A percentile compares a stretch with the other conserved stretches of the same genome.
These are phyloP conservation scores for Pseudocercospora crystallina DNA, from an alignment of 2,329 filamentous ascomycete species.

Conservation along the genomic window DNA sequence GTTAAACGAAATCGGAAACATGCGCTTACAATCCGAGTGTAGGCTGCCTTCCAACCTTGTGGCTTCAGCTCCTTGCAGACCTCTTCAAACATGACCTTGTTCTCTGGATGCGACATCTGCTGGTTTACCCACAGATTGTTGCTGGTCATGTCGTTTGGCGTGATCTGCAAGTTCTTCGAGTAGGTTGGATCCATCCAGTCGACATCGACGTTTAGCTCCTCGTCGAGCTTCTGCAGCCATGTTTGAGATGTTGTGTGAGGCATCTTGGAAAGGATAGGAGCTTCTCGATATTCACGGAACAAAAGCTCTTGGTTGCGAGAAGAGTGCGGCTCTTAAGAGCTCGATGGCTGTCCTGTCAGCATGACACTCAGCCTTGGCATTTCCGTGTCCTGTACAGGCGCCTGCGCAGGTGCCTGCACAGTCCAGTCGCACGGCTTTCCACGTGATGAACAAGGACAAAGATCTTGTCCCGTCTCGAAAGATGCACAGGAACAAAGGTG, in stretches of 20 bases:
- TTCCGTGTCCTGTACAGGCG: background rate
- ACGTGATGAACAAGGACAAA: too few relatives aligned
- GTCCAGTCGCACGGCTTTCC: too few relatives aligned
- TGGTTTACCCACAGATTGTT: constrained; percentile 24
- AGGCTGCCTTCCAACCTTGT: constrained; percentile 22
- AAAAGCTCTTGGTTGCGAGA: too few relatives aligned
- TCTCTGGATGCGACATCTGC: constrained; percentile 24
- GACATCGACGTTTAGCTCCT: constrained; percentile 22
- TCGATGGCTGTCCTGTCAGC: too few relatives aligned
- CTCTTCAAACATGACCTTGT: constrained; percentile 21
- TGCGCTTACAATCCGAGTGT: constrained; percentile 20
- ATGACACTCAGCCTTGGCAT: too few relatives aligned
- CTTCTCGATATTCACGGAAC: too few relatives aligned
- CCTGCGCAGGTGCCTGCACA: background rate
- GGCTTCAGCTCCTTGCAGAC: constrained; percentile 24
- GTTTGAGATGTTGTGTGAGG: constrained; percentile 15
- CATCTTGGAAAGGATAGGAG: constrained; percentile 4
- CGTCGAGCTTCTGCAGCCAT: constrained; percentile 23
- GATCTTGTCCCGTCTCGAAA: too few relatives aligned
- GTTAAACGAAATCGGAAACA: too few relatives aligned
- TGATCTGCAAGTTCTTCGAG: constrained; percentile 20
- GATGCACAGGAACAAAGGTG: too few relatives aligned
- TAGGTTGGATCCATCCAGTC: constrained; percentile 25
- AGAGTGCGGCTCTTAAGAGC: too few relatives aligned
- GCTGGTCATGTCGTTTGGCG: constrained; percentile 22